Evolutionary conservation across 2,329 filamentous ascomycete species (phyloP), one percentile per base, ranked within the genome.

Genomic region (Dothideomycetes sp.): DNA sequence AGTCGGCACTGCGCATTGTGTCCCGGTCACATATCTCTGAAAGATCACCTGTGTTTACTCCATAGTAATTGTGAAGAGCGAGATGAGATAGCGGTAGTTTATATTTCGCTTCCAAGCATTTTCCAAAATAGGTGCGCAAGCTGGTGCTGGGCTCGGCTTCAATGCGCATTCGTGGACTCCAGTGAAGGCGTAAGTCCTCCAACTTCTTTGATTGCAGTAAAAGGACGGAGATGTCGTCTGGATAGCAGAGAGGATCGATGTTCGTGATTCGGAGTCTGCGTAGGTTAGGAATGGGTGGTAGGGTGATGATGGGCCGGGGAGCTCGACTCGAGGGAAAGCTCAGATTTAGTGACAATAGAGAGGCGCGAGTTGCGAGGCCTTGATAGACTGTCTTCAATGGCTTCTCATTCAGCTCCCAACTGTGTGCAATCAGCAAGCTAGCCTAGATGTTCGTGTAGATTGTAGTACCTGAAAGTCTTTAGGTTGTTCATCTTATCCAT

Each of bases 181-280:
- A 80, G 49, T 79, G 74, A 43, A 79, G 45, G 39, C 63, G 70
- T 5, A 80, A 55, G 22, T 72, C 69, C 31, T 66, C 60, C 3
- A 80, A 57, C 38, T 71, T 72, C 45, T 63, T 68, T 4, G 71
- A 70, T n/a, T 67, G 61, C 11, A 65, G 54, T 5, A 79, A 55
- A 11, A 79, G 56, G 16, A 70, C 59, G 11, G 73, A 73, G 7
- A 79, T 68, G 47, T 79, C 75, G 54, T 80, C 76, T 0, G 73
- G 73, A 48, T 77, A 77, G 56, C 75, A 79, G 8, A 79, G 61
- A 1, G 76, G 76, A 41, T 80, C 76, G 38, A 79, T 75, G 46
- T 79, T 67, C 43, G 70, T 70, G 19, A 75, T 62, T 38, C 69
- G 68, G 27, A 80, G 60, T 4, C 59, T 61, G 24, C 60, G 61